phyloP scores from a whole-genome alignment of 2,329 filamentous ascomycete genomes.

The Fusarium sp. region DNA sequence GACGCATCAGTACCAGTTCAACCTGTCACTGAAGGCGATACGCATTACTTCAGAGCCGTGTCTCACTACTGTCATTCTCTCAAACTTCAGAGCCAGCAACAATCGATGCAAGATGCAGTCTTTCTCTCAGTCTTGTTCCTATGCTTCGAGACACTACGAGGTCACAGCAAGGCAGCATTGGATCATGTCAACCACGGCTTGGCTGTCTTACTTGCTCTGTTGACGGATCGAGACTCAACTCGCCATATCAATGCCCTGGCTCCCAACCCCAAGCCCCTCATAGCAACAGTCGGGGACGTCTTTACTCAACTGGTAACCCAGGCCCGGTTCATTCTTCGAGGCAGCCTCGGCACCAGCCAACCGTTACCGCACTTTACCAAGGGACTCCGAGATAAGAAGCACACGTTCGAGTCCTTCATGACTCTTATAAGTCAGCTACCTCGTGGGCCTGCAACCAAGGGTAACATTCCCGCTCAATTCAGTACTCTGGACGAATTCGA shows the following conservation, averaged over 20 bases:
- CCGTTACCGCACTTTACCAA: constrained; percentile 36
- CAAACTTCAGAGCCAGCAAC: constrained; percentile 43
- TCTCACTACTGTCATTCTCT: constrained; percentile 51
- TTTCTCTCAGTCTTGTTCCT: constrained; percentile 49
- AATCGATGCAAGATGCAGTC: constrained; percentile 45
- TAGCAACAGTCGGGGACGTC: constrained; percentile 29
- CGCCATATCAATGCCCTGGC: constrained; percentile 20
- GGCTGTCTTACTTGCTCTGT: constrained; percentile 47
- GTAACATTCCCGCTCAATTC: constrained; percentile 17
- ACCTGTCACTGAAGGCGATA: background rate
- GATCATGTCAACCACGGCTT: constrained; percentile 53
- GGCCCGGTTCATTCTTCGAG: constrained; percentile 25
- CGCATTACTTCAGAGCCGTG: constrained; percentile 49
- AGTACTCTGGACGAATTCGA: constrained; percentile 38
- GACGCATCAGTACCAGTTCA: background rate
- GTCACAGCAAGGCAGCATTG: constrained; percentile 47
- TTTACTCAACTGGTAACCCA: constrained; percentile 30
- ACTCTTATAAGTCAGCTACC: constrained; percentile 17
- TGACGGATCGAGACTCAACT: constrained; percentile 42
- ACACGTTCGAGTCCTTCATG: constrained; percentile 37
- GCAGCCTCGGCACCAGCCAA: constrained; percentile 10
- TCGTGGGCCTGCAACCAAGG: background rate
- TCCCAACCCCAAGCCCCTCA: constrained; percentile 37
- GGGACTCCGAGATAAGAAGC: constrained; percentile 20
- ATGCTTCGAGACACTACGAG: constrained; percentile 49